Percentiles rank a stretch among this genome's conserved stretches.
Evolutionary conservation across 2,329 filamentous ascomycete genomes (phyloP).

Genomic region (Trichoderma brevicompactum): DNA sequence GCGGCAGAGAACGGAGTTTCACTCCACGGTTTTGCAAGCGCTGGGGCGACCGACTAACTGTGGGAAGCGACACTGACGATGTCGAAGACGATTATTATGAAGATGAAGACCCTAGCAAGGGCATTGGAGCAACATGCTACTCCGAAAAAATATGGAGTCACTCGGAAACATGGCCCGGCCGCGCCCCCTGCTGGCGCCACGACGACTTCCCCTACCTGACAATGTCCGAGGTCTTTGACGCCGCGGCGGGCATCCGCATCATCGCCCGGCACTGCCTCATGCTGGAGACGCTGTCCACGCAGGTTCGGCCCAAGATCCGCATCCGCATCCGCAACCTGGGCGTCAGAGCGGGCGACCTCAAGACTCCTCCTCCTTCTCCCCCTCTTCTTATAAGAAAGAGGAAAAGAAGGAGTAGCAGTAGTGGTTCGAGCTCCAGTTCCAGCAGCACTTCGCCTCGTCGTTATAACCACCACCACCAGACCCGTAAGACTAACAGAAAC

Average conservation of each 20-base stretch:
- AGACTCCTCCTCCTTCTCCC: too few relatives aligned
- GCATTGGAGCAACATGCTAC: not conserved
- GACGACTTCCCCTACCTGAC: conserved; percentile 58
- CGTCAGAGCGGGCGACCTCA: too few relatives aligned
- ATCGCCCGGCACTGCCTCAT: conserved; percentile 53
- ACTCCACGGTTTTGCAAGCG: conserved; percentile 48
- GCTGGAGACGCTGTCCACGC: conserved; percentile 52
- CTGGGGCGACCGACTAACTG: conserved; percentile 3
- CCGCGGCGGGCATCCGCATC: conserved; percentile 50
- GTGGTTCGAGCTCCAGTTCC: conserved; percentile 12
- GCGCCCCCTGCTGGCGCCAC: conserved; percentile 57
- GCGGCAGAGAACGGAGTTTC: conserved; percentile 48
- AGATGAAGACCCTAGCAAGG: not conserved
- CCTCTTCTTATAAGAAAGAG: too few relatives aligned
- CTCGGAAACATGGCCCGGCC: conserved; percentile 32
- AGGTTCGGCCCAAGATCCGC: conserved; percentile 47
- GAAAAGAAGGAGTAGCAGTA: conserved; percentile 12
- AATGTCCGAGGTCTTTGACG: conserved; percentile 51
- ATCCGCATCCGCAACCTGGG: too few relatives aligned
- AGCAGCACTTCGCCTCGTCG: not conserved
- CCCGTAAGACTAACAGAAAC: conserved; percentile 20
- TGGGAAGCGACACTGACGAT: not conserved
- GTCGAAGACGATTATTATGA: not conserved
- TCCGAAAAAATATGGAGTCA: not conserved
- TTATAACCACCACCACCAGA: not conserved